Conservation (phyloP, 2,329 filamentous ascomycete species). For the Fusarium sp. region DNA sequence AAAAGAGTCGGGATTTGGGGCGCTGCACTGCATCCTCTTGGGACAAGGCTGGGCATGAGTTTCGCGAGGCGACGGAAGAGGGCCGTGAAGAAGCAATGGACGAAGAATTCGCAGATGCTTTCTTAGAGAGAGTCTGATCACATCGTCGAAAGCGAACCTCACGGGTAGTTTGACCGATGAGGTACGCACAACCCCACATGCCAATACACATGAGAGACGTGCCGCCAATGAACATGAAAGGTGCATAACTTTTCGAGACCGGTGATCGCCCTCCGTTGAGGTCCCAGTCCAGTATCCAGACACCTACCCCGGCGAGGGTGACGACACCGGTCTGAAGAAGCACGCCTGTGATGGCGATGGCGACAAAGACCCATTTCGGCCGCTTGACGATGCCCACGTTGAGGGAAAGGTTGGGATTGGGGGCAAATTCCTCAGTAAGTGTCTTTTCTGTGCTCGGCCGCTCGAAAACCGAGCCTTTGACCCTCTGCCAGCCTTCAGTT, state of each 20-base stretch:
- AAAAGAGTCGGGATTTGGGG: background rate
- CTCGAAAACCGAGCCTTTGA: too few species aligned
- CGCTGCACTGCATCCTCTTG: background rate
- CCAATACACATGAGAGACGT: constrained; percentile 36
- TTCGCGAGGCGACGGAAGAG: too few species aligned
- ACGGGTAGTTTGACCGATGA: constrained; percentile 39
- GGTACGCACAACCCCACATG: constrained; percentile 42
- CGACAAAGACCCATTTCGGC: background rate
- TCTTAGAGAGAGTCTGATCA: background rate
- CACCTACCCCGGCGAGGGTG: constrained; percentile 33
- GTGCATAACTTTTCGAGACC: constrained; percentile 27
- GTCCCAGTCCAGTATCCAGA: constrained; percentile 29
- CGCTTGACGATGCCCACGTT: constrained; percentile 5
- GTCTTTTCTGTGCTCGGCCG: too few species aligned
- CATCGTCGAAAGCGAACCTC: constrained; percentile 25
- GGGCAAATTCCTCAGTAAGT: constrained; percentile 1
- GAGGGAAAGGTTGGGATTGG: background rate
- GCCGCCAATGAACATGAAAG: constrained; percentile 39
- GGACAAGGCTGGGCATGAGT: too few species aligned
- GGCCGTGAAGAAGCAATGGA: too few species aligned
- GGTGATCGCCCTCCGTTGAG: constrained; percentile 5
- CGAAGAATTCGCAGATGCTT: too few species aligned
- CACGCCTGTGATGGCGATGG: background rate
- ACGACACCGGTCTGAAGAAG: constrained; percentile 34
- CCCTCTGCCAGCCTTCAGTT: too few species aligned